A percentile compares a stretch with the other conserved stretches of the same genome.
Evolutionary conservation across 495 filamentous ascomycete genomes (phyloP).

Genomic region (Aspergillus incahuasiensis): DNA sequence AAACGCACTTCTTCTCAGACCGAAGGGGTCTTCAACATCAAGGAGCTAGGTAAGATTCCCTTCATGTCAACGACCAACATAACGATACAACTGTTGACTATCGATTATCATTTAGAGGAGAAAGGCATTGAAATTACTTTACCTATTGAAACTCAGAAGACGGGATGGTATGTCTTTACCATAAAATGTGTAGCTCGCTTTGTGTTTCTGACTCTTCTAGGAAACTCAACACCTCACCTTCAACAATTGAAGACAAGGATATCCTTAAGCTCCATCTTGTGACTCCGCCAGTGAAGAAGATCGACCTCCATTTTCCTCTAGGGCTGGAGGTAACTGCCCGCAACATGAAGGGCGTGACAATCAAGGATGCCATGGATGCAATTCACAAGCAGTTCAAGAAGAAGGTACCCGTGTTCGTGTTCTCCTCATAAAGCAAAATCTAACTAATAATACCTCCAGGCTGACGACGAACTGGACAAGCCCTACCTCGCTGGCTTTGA

Average conservation of each 20-base stretch:
- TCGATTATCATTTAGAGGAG: conserved; percentile 50
- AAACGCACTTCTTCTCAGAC: conserved; percentile 63
- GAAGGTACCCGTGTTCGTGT: conserved; percentile 56
- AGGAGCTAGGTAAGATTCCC: conserved; percentile 67
- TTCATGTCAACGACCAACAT: background rate
- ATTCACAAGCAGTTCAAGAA: conserved; percentile 95
- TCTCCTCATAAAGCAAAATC: background rate
- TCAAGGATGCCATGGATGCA: conserved; percentile 90
- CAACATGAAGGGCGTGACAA: conserved; percentile 87
- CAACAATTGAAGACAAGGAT: conserved; percentile 72
- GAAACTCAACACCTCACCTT: conserved; percentile 85
- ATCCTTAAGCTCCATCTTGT: conserved; percentile 74
- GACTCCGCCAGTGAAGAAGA: conserved; percentile 81
- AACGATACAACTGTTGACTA: background rate
- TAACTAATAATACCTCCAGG: conserved; percentile 43
- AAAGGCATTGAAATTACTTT: conserved; percentile 69
- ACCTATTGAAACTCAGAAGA: conserved; percentile 81
- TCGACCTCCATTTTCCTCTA: conserved; percentile 83
- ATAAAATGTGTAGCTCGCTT: conserved; percentile 4
- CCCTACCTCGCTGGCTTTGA: conserved; percentile 89
- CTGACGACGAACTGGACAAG: conserved; percentile 78
- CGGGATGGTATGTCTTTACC: conserved; percentile 68
- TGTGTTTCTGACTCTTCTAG: conserved; percentile 36
- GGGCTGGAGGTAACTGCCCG: conserved; percentile 85
- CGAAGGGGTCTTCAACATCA: conserved; percentile 72